phyloP scores from a whole-genome alignment of 1,139 yeast genomes.

The Debaryomycetaceae sp. region DNA sequence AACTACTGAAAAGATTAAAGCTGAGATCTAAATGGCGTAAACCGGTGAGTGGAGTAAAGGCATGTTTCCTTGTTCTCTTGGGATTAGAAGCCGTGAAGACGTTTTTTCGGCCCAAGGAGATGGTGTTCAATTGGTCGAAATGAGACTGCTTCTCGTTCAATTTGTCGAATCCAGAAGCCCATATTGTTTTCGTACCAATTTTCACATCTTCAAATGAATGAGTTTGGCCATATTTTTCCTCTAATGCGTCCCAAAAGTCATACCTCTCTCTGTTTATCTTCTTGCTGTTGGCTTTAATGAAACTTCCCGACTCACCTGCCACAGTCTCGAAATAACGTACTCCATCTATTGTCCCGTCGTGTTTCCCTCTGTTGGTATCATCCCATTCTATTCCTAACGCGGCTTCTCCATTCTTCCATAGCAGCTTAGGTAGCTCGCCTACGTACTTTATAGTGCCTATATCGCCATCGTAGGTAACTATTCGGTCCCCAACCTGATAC shows the following conservation, averaged over 20 bases:
- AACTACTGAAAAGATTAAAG: constrained; percentile 49
- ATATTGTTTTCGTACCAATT: constrained; percentile 56
- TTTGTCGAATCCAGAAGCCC: constrained; percentile 64
- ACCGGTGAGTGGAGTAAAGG: constrained; percentile 16
- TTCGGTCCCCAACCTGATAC: constrained; percentile 36
- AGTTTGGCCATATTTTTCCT: constrained; percentile 41
- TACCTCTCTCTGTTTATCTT: constrained; percentile 18
- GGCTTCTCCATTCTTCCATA: constrained; percentile 50
- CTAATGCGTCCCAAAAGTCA: constrained; percentile 49
- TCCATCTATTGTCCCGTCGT: constrained; percentile 70
- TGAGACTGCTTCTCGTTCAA: constrained; percentile 46
- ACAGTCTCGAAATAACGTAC: constrained; percentile 50
- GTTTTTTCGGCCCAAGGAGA: constrained; percentile 46
- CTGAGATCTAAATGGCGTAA: constrained; percentile 56
- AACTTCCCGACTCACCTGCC: constrained; percentile 53
- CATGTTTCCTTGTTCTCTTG: constrained; percentile 6
- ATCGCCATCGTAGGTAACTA: constrained; percentile 43
- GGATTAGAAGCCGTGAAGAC: constrained; percentile 16
- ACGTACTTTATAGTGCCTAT: constrained; percentile 61
- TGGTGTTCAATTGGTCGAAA: constrained; percentile 39
- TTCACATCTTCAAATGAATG: constrained; percentile 20
- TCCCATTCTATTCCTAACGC: constrained; percentile 93
- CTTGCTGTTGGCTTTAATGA: constrained; percentile 48
- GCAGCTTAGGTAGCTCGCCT: constrained; percentile 48
- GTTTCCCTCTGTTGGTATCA: constrained; percentile 63